Base-by-base conservation (phyloP, 2,329 filamentous ascomycete species). In the Thielaviopsis ethacetica region DNA sequence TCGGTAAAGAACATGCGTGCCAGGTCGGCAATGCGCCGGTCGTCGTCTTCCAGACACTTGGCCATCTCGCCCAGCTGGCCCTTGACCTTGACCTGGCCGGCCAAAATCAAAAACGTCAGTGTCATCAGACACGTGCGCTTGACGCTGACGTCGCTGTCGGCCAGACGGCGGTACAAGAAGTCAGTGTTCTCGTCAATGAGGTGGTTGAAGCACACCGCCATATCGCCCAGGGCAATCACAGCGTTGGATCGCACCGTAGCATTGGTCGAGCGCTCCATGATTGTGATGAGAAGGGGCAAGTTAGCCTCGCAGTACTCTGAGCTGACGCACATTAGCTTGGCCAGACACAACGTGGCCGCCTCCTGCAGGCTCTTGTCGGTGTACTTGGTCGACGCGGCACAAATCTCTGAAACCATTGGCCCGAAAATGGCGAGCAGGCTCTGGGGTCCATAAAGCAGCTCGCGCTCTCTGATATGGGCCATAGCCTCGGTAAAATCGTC, bases 191-290 rank as follows among this genome's bases (percentile, higher is more conserved):
- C 94, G 68, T 98, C 94, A 65, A 98, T 96, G 55, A 98, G 81
- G 68, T 98, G 93, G 68, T 98, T 98, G 79, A 98, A 98, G 78
- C 91, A 96, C 22, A 98, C 93, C 0, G 94, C 94, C 93, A 98
- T 98, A 68, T 98, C 93, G 47, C 93, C 93, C 0, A 98, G 82
- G 0, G 93, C 91, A 65, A 98, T 95, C 19, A 98, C 94, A 10
- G 94, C 88, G 68, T 98, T 98, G 66, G 88, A 95, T 56, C 93
- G 85, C 47, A 95, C 91, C 19, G 91, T 95, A 1, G 94, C 86
- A 66, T 96, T 89, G 34, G 88, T 82, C 1, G 90, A 96, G 30
- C 90, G 85, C 73, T 98, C 93, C 76, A 98, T 91, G 66, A 98
- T 97, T 17, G 91, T 97, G 71, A 98, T 95, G 61, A 98, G 83